Conservation (phyloP, 202 grass and related monocot species). For the Setaria viridis region DNA sequence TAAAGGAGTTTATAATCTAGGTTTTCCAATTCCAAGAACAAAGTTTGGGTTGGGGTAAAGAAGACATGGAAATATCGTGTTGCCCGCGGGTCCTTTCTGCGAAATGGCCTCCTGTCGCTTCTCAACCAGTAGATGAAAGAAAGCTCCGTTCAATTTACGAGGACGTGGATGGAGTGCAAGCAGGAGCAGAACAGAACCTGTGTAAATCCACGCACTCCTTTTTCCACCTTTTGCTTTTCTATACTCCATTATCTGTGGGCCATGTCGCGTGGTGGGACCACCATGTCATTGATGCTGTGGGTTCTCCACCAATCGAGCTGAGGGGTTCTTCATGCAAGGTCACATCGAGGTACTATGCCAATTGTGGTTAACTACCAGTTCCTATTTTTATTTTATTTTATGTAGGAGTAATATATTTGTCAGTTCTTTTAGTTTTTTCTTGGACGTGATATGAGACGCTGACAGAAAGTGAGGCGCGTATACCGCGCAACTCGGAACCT, state of each 20-base stretch:
- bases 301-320: background rate
- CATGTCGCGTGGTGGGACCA: background rate
- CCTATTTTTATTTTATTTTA: no score
- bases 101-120: background rate
- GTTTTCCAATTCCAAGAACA: no score
- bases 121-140: background rate
- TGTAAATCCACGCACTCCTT: background rate
- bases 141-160: conserved; percentile 10
- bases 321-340: background rate
- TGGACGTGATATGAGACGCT: no score
- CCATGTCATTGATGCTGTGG: background rate
- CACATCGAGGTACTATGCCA: conserved; percentile 6
- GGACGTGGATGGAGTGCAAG: background rate
- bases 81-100: background rate
- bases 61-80: background rate
- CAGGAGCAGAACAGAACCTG: background rate
- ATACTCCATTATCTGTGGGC: background rate
- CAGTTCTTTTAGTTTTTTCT: no score
- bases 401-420: no score
- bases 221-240: background rate
- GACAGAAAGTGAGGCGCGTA: no score
- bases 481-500: no score
- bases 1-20: no score
- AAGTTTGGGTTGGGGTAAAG: no score
- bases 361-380: background rate